These are phyloP conservation scores for Lecanicillium sp. DNA, from an alignment of 2,329 filamentous ascomycete species.

Conservation along the genomic window DNA sequence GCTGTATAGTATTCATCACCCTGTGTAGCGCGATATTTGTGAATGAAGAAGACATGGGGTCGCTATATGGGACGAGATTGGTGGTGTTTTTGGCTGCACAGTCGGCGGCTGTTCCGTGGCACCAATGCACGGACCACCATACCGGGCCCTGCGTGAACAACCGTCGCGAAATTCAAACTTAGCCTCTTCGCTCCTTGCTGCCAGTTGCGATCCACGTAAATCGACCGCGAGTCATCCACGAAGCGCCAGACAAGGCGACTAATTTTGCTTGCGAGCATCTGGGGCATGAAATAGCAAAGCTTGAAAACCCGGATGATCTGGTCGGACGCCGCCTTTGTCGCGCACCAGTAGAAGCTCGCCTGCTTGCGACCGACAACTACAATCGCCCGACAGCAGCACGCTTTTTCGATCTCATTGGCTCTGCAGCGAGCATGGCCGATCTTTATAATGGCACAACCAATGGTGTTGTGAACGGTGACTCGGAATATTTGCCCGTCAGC, in stretches of 20 bases:
- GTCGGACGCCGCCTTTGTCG: too few species aligned
- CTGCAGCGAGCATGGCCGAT: conserved; percentile 30
- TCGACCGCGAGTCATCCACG: not conserved
- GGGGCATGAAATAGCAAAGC: not conserved
- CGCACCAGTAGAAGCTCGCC: too few species aligned
- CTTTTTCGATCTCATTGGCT: not conserved
- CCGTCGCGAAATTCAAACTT: conserved; percentile 9
- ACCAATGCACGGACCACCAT: conserved; percentile 11
- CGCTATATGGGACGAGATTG: too few species aligned
- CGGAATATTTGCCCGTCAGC: conserved; percentile 30
- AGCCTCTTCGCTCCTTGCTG: conserved; percentile 2
- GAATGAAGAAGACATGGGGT: too few species aligned
- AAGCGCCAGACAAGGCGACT: conserved; percentile 2
- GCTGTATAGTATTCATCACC: too few species aligned
- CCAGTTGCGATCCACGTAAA: conserved; percentile 4
- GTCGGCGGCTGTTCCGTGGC: too few species aligned
- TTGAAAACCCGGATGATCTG: too few species aligned
- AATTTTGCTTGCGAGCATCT: not conserved
- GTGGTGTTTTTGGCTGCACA: too few species aligned
- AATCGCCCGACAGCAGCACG: not conserved
- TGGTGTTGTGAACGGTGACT: conserved; percentile 31
- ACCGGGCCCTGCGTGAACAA: not conserved
- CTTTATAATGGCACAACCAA: conserved; percentile 35
- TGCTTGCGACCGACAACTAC: not conserved
- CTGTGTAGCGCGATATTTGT: too few species aligned